These are phyloP conservation scores for Alloascoidea africana DNA, from an alignment of 805 yeast genomes.

Conservation along the genomic window DNA sequence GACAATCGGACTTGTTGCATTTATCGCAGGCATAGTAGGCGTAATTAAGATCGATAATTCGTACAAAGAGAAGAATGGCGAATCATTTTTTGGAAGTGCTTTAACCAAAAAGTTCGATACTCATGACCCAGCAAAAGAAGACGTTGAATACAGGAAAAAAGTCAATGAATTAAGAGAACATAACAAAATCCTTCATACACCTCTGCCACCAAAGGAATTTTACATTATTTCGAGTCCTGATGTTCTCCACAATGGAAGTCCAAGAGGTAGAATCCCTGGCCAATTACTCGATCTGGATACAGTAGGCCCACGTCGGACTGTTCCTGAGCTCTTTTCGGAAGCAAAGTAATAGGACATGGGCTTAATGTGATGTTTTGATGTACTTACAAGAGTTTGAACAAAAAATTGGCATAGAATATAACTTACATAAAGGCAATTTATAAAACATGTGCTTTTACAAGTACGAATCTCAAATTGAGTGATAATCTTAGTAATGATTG, in stretches of 20 bases:
- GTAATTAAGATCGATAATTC: not conserved
- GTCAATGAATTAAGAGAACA: not conserved
- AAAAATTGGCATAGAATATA: too few species aligned
- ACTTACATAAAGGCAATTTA: too few species aligned
- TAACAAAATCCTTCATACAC: not conserved
- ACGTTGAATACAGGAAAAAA: not conserved
- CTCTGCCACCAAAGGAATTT: constrained; percentile 1
- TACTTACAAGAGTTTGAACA: too few species aligned
- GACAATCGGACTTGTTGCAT: not conserved
- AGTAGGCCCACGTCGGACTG: constrained; percentile 1
- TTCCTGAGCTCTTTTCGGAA: too few species aligned
- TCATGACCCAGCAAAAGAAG: not conserved
- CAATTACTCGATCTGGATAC: constrained; percentile 1
- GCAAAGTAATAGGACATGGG: too few species aligned
- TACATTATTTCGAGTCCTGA: not conserved
- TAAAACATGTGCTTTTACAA: too few species aligned
- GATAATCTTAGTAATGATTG: too few species aligned
- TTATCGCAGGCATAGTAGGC: not conserved
- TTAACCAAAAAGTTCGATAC: not conserved
- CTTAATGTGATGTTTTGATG: too few species aligned
- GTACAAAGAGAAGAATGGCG: constrained; percentile 1
- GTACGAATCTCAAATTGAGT: too few species aligned
- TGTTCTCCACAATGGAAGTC: constrained; percentile 1
- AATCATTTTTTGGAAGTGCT: not conserved
- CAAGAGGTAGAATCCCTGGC: not conserved